phyloP scores from a whole-genome alignment of 1,284 basidiomycete genomes.

The Apiotrichum porosum region DNA sequence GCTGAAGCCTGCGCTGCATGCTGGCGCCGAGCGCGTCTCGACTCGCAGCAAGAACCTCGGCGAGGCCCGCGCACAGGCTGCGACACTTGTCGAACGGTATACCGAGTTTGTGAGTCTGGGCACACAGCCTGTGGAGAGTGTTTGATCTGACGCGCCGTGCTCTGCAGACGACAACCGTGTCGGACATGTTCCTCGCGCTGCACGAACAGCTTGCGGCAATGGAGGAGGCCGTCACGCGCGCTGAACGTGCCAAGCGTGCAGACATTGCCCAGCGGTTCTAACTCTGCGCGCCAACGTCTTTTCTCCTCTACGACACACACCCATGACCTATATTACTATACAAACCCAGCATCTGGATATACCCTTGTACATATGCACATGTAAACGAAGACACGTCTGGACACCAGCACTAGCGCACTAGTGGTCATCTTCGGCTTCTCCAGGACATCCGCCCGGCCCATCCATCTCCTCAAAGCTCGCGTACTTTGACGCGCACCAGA shows the following conservation, averaged over 20 bases:
- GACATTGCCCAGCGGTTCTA: conserved; percentile 32
- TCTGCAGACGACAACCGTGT: conserved; percentile 34
- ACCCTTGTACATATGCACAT: not conserved
- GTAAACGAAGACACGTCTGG: no score
- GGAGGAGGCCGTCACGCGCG: conserved; percentile 30
- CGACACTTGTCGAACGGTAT: conserved; percentile 28
- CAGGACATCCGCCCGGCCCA: conserved; percentile 46
- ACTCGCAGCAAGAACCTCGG: conserved; percentile 15
- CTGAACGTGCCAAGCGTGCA: conserved; percentile 28
- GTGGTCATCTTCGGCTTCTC: conserved; percentile 48
- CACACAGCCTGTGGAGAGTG: not conserved
- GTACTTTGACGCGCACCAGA: conserved; percentile 46
- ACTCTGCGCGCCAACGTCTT: no score
- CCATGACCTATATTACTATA: not conserved
- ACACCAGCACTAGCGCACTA: conserved; percentile 13
- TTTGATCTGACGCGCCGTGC: not conserved
- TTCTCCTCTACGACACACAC: not conserved
- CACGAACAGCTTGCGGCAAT: conserved; percentile 35
- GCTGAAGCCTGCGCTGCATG: conserved; percentile 19
- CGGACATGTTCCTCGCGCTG: conserved; percentile 39
- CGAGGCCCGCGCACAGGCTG: conserved; percentile 21
- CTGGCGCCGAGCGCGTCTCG: conserved; percentile 9
- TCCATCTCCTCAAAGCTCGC: conserved; percentile 44
- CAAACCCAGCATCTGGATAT: not conserved
- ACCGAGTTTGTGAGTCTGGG: conserved; percentile 34